Conservation (phyloP, 192 early-diverging fungal genomes). For the Coemansia asiatica region DNA sequence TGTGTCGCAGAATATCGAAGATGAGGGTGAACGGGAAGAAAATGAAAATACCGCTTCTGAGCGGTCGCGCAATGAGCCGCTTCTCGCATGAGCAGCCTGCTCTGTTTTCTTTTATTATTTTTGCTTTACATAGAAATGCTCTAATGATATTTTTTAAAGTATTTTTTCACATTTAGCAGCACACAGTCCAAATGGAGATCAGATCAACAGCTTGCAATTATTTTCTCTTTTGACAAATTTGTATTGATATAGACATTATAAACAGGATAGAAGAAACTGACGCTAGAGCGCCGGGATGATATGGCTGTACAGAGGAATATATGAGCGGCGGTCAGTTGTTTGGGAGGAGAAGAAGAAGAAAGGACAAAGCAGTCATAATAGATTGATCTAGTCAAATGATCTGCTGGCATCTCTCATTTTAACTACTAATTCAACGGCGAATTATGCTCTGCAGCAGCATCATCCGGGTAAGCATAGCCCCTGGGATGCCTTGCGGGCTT, state of each 20-base stretch:
- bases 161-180: no score
- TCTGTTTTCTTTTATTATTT: neutral
- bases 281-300: neutral
- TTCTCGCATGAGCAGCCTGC: slow-evolving; percentile 28
- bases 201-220: neutral
- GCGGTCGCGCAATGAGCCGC: slow-evolving; percentile 24
- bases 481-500: slow-evolving; percentile 37
- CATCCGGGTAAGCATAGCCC: slow-evolving; percentile 7
- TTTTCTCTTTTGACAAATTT: neutral
- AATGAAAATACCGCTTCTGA: slow-evolving; percentile 8
- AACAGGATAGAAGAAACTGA: neutral
- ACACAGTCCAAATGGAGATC: no score
- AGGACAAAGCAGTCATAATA: no score
- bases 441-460: neutral
- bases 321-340: neutral
- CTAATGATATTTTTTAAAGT: neutral
- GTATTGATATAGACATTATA: slow-evolving; percentile 3
- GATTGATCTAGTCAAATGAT: no score
- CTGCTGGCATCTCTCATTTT: no score
- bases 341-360: neutral
- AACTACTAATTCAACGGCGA: neutral
- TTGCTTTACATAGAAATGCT: neutral
- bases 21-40: slow-evolving; percentile 19
- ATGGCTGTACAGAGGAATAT: neutral
- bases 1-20: slow-evolving; percentile 1